Base-by-base conservation (phyloP, 192 early-diverging fungal genomes). In the Podila horticola region DNA sequence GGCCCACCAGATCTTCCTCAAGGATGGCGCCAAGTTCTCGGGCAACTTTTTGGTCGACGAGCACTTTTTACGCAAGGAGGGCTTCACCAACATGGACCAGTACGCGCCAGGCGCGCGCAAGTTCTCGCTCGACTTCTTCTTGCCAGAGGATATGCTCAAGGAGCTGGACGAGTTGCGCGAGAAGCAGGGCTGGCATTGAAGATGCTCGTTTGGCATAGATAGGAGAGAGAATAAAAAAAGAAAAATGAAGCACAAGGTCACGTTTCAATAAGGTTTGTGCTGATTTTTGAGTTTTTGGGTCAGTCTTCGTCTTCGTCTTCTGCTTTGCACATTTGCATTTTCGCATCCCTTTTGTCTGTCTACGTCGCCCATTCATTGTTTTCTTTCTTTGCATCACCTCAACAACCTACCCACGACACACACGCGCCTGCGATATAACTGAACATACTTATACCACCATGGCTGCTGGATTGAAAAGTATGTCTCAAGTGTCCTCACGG, bases 41-140 rank as follows among this genome's bases (percentile, higher is more conserved):
- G 93, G 92, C 69, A 88, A 95, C 60, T 93, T 95, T 74, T 86
- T 87, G 60, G 88, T 96, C n/a, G 95, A 96, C 73, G 94, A 95
- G 84, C 66, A 91, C 63, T 83, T 96, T 34, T 85, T 96, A 76
- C 85, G 94, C 75, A 84, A 87, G 66, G 74, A 85, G 34, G 94
- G 95, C 57, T 87, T 93, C 64, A 91, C 85, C 0, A 84, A 94
- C 75, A 90, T 96, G 86, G 88, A 86, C 41, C 72, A 88, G 69
- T 96, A 94, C 86, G 86, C 84, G 13, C 88, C 91, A 6, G 90
- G 89, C 5, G 83, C 83, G 12, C 84, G 83, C 17, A 87, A 94
- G 45, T 84, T 95, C 63, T 75, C 71, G 12, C 86, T 84, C 4
- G 95, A 94, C 79, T 86, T 90, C 50, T 93, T 92, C 83, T 67